phyloP scores from a whole-genome alignment of 495 filamentous ascomycete species.

The Aspergillus hancockii region DNA sequence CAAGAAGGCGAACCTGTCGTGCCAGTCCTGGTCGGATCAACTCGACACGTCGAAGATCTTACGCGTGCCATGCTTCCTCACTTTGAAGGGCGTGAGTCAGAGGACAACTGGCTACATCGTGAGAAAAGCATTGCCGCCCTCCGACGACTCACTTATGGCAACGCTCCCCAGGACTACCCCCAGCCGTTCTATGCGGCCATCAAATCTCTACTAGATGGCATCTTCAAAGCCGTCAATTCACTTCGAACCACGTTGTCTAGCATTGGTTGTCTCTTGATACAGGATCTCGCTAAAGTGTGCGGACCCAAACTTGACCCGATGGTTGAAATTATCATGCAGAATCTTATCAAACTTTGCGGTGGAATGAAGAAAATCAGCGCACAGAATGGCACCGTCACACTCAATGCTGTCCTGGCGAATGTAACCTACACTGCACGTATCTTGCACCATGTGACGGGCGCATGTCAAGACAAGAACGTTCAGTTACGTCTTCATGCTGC shows the following conservation, averaged over 20 bases:
- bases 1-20: conserved; percentile 65
- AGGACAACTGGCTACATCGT: conserved; percentile 84
- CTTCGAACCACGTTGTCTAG: conserved; percentile 87
- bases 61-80: conserved; percentile 73
- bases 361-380: conserved; percentile 88
- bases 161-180: conserved; percentile 75
- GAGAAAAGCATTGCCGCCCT: conserved; percentile 77
- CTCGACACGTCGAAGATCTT: conserved; percentile 80
- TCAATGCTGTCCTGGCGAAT: conserved; percentile 73
- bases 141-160: conserved; percentile 77
- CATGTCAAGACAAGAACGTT: conserved; percentile 89
- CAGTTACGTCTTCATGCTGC: conserved; percentile 75
- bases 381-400: conserved; percentile 72
- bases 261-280: conserved; percentile 78
- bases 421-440: conserved; percentile 77
- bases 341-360: conserved; percentile 82
- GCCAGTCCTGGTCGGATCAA: conserved; percentile 76
- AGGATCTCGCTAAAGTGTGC: conserved; percentile 76
- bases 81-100: conserved; percentile 89
- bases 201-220: conserved; percentile 79
- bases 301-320: conserved; percentile 82
- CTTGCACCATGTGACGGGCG: conserved; percentile 77
- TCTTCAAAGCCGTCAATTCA: conserved; percentile 84
- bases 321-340: conserved; percentile 88
- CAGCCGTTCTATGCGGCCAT: conserved; percentile 66